Evolutionary conservation across 2,329 filamentous ascomycete genomes (phyloP).

Genomic region (Lizonia empirigonia): DNA sequence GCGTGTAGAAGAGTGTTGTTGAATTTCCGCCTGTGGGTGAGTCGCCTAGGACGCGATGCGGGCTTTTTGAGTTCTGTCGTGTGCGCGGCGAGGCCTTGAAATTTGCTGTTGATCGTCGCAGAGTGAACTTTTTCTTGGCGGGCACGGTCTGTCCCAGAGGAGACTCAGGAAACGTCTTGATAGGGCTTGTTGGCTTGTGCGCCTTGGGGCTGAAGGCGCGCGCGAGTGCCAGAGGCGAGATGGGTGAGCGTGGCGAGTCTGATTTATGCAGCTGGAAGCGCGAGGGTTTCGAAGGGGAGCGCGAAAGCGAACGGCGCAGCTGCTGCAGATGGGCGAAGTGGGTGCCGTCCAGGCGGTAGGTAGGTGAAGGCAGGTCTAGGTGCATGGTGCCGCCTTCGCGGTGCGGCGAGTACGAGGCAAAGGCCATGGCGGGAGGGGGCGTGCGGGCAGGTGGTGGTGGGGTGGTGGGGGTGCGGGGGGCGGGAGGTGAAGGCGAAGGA

Average conservation of each 20-base stretch:
- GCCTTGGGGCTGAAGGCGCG: constrained; percentile 53
- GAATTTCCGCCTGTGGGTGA: constrained; percentile 75
- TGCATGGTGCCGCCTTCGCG: constrained; percentile 77
- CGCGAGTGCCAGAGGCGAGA: constrained; percentile 52
- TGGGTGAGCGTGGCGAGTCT: constrained; percentile 48
- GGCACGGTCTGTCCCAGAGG: constrained; percentile 63
- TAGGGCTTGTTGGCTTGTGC: constrained; percentile 55
- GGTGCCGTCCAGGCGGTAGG: constrained; percentile 77
- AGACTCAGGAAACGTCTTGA: constrained; percentile 61
- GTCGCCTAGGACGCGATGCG: constrained; percentile 73
- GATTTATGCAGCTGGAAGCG: constrained; percentile 69
- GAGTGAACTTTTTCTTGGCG: constrained; percentile 62
- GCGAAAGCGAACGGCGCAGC: constrained; percentile 83
- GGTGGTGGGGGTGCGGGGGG: constrained; percentile 14
- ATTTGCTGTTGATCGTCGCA: constrained; percentile 54
- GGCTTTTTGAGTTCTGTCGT: constrained; percentile 75
- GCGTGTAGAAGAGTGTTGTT: constrained; percentile 58
- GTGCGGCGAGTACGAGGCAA: constrained; percentile 55
- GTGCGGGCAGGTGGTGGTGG: constrained; percentile 16
- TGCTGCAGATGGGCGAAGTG: constrained; percentile 77
- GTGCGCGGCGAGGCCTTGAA: constrained; percentile 66
- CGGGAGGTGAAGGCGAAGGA: constrained; percentile 13
- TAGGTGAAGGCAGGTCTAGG: constrained; percentile 85
- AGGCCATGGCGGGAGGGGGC: constrained; percentile 50
- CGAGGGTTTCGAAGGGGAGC: constrained; percentile 84